Conservation (phyloP, 306 rosid species). For the Ochetophila trinervis region DNA sequence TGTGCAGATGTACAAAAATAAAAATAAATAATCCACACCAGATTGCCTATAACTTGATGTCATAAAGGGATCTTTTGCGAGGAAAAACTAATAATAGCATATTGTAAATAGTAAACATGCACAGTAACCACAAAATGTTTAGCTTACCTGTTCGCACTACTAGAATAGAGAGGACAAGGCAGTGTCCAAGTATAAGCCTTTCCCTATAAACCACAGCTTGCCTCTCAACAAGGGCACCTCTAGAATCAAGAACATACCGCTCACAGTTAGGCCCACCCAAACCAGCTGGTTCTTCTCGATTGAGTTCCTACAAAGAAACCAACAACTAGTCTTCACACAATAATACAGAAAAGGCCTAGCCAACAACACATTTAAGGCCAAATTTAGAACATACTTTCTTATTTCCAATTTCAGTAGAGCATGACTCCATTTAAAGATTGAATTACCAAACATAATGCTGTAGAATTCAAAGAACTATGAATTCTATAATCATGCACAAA, state of each 20-base stretch:
- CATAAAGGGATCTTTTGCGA: neutral
- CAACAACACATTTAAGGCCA: constrained; percentile 7
- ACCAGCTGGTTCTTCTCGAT: constrained; percentile 93
- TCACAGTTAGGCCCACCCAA: constrained; percentile 91
- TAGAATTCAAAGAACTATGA: no score
- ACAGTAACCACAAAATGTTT: constrained; percentile 16
- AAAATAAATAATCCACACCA: no score
- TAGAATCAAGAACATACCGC: constrained; percentile 78
- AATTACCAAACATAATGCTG: no score
- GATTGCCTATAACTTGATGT: neutral
- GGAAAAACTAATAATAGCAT: neutral
- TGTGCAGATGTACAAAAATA: neutral
- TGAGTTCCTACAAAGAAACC: constrained; percentile 64
- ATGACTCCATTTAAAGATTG: neutral
- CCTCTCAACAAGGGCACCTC: constrained; percentile 95
- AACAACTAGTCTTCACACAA: neutral
- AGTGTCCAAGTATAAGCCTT: constrained; percentile 88
- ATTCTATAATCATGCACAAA: no score
- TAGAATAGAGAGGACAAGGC: constrained; percentile 79
- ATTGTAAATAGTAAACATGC: constrained; percentile 16
- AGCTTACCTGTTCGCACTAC: constrained; percentile 74
- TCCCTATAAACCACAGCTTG: constrained; percentile 86
- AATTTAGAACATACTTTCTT: constrained; percentile 4
- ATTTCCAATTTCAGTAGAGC: neutral
- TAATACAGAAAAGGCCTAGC: neutral